phyloP scores from a whole-genome alignment of 2,329 filamentous ascomycete species.

The Mollisiaceae sp. region DNA sequence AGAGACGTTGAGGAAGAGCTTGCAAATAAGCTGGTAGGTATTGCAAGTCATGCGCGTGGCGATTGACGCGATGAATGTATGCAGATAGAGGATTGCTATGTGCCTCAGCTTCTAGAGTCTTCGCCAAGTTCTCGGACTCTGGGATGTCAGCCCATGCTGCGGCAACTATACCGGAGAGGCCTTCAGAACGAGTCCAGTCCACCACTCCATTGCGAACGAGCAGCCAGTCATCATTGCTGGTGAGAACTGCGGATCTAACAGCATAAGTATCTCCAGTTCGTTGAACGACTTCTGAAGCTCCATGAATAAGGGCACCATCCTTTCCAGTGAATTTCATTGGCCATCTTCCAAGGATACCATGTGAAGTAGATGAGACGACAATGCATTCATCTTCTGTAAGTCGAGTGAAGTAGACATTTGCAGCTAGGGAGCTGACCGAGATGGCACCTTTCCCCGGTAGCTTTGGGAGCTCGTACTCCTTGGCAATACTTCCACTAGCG shows the following conservation, averaged over 20 bases:
- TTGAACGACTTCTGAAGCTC: slow-evolving; percentile 81
- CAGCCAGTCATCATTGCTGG: slow-evolving; percentile 75
- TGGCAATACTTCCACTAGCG: slow-evolving; percentile 70
- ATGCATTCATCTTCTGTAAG: slow-evolving; percentile 75
- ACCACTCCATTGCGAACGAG: slow-evolving; percentile 81
- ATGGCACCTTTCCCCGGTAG: slow-evolving; percentile 75
- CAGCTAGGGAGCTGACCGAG: slow-evolving; percentile 75
- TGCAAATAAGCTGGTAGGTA: slow-evolving; percentile 76
- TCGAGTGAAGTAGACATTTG: slow-evolving; percentile 88
- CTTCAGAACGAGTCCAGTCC: slow-evolving; percentile 83
- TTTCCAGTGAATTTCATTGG: slow-evolving; percentile 53
- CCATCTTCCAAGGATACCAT: slow-evolving; percentile 80
- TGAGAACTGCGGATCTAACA: slow-evolving; percentile 75
- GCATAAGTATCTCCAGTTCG: slow-evolving; percentile 72
- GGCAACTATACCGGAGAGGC: slow-evolving; percentile 77
- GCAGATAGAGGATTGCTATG: slow-evolving; percentile 80
- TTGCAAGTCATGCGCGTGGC: slow-evolving; percentile 80
- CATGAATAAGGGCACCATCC: slow-evolving; percentile 62
- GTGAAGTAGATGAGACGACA: slow-evolving; percentile 76
- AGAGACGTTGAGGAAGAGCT: slow-evolving; percentile 69
- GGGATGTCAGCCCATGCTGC: slow-evolving; percentile 82
- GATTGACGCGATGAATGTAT: slow-evolving; percentile 85
- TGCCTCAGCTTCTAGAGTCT: slow-evolving; percentile 83
- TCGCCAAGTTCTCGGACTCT: slow-evolving; percentile 74
- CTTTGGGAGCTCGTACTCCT: slow-evolving; percentile 79